Percentiles rank a stretch among this genome's conserved stretches.
Evolutionary conservation across 169 alveolate genomes (phyloP).

Genomic region (Plasmodium knowlesi): DNA sequence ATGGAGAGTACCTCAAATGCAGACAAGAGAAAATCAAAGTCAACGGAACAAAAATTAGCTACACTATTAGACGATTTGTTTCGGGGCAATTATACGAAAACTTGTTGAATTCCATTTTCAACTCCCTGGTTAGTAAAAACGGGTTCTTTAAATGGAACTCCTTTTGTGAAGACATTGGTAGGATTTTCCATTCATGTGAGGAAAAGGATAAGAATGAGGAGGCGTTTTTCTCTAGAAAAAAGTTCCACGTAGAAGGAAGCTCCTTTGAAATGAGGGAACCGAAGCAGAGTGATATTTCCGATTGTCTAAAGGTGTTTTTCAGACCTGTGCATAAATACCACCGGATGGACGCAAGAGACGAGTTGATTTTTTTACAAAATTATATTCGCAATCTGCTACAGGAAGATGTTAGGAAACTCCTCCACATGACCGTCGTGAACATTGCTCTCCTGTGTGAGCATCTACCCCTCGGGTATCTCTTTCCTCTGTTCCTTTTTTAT

Average conservation of each 20-base stretch:
- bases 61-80: not conserved
- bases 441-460: not conserved
- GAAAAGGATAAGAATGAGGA: too few relatives aligned
- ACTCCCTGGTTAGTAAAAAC: slow-evolving; percentile 1
- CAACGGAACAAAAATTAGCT: not conserved
- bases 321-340: not conserved
- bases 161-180: not conserved
- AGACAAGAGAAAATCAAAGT: not conserved
- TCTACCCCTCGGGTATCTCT: slow-evolving; percentile 26
- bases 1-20: not conserved
- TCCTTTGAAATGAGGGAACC: not conserved
- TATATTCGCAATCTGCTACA: not conserved
- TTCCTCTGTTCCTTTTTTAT: slow-evolving; percentile 42
- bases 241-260: not conserved
- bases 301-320: not conserved
- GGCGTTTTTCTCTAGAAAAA: not conserved
- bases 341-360: not conserved
- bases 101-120: slow-evolving; percentile 4
- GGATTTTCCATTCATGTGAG: not conserved
- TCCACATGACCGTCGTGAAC: slow-evolving; percentile 24
- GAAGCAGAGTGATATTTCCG: not conserved
- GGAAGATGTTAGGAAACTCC: slow-evolving; percentile 14
- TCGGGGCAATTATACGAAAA: slow-evolving; percentile 29
- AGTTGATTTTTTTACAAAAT: not conserved
- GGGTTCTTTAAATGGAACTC: not conserved